Evolutionary conservation across 352 stramenopile genomes (phyloP).

Genomic region (Blastocystis sp.): DNA sequence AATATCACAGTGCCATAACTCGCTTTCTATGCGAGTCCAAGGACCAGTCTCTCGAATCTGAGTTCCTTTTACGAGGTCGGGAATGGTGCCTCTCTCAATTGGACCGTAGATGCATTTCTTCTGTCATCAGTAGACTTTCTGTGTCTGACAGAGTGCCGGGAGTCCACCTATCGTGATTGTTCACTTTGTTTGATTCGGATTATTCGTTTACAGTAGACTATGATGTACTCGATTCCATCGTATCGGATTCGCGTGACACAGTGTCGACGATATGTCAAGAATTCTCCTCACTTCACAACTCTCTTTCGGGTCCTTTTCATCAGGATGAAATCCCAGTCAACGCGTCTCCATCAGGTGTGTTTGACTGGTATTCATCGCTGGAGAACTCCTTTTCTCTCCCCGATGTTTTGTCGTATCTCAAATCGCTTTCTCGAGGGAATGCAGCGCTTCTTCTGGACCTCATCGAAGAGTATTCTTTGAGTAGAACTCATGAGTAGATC

Average conservation of each 20-base stretch:
- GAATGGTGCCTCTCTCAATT: not conserved
- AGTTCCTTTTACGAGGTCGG: not conserved
- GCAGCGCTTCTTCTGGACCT: not conserved
- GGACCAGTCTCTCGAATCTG: not conserved
- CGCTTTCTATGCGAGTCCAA: not conserved
- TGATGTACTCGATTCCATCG: not conserved
- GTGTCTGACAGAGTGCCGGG: not conserved
- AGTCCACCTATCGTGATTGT: not conserved
- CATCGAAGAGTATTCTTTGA: not conserved
- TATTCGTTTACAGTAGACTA: not conserved
- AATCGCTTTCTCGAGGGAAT: not conserved
- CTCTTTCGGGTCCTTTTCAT: not conserved
- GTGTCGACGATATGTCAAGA: not conserved
- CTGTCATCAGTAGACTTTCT: not conserved
- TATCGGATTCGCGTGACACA: not conserved
- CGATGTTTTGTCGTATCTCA: not conserved
- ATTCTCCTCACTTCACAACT: not conserved
- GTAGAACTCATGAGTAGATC: not conserved
- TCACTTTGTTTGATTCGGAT: not conserved
- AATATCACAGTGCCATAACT: not conserved
- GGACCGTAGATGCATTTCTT: not conserved
- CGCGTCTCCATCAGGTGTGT: not conserved
- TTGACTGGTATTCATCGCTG: not conserved
- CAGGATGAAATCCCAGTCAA: not conserved
- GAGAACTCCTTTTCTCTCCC: not conserved